Conservation (phyloP, 768 basidiomycete species). For the Tulasnella sp. region DNA sequence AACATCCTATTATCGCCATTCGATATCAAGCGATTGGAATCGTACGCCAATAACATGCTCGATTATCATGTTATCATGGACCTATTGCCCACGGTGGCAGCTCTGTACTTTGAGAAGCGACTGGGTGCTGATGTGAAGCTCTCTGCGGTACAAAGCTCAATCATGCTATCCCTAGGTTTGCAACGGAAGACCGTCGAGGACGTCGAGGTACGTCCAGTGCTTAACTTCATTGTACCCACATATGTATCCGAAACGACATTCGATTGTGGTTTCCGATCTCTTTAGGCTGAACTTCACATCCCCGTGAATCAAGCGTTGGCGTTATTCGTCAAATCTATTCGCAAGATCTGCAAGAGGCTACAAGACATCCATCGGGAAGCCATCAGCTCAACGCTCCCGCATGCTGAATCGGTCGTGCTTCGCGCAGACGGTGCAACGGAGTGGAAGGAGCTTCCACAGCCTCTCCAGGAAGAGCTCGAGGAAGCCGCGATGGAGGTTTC, state of each 20-base stretch:
- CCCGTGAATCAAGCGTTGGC: constrained; percentile 83
- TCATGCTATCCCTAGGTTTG: constrained; percentile 78
- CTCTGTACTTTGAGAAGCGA: constrained; percentile 69
- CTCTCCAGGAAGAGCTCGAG: constrained; percentile 57
- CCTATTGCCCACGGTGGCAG: constrained; percentile 68
- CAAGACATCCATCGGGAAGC: constrained; percentile 70
- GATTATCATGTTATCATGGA: constrained; percentile 96
- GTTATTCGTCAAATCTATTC: constrained; percentile 80
- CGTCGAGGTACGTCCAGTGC: constrained; percentile 50
- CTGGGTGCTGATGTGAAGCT: constrained; percentile 52
- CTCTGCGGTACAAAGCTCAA: constrained; percentile 84
- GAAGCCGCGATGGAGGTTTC: constrained; percentile 66
- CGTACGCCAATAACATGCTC: constrained; percentile 90
- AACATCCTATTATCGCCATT: constrained; percentile 70
- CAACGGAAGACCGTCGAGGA: constrained; percentile 87
- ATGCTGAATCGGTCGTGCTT: constrained; percentile 22
- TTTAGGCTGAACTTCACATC: constrained; percentile 64
- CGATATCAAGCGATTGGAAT: constrained; percentile 89
- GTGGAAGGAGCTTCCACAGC: constrained; percentile 39
- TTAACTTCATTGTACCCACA: too few species aligned
- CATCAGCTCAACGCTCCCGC: constrained; percentile 41
- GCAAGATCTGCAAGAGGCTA: constrained; percentile 68
- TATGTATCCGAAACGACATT: too few species aligned
- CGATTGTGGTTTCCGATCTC: too few species aligned
- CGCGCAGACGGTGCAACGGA: not conserved